Percentiles rank a stretch among this genome's conserved stretches.
These are phyloP conservation scores for Calonectria montana DNA, from an alignment of 2,329 filamentous ascomycete species.

Conservation along the genomic window DNA sequence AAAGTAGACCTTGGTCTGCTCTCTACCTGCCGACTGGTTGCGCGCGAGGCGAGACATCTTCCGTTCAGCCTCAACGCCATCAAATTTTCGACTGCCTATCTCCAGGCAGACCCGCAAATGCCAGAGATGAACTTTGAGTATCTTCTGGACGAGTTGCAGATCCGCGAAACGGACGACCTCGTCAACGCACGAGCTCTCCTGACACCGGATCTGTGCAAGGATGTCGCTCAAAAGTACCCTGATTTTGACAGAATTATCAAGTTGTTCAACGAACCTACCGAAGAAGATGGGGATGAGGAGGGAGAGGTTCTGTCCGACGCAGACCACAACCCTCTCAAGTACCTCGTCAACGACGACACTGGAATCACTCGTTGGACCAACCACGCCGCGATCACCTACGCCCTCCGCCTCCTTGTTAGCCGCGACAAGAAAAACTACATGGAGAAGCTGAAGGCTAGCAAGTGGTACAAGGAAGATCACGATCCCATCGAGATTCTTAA, in stretches of 20 bases:
- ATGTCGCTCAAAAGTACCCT: background rate
- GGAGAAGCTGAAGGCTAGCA: slow-evolving; percentile 1
- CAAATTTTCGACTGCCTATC: background rate
- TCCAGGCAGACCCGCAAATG: background rate
- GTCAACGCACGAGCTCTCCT: background rate
- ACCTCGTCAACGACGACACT: slow-evolving; percentile 2
- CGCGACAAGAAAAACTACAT: background rate
- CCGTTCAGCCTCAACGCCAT: background rate
- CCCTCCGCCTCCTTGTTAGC: background rate
- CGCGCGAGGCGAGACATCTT: background rate
- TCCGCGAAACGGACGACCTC: background rate
- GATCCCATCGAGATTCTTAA: background rate
- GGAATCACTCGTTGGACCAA: background rate
- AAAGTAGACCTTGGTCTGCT: background rate
- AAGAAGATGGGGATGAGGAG: background rate
- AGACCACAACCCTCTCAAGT: background rate
- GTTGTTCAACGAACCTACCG: background rate
- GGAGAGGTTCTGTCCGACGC: background rate
- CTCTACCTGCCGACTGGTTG: background rate
- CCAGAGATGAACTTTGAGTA: slow-evolving; percentile 5
- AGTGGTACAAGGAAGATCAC: slow-evolving; percentile 1
- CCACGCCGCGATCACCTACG: background rate
- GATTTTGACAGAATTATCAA: background rate
- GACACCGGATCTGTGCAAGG: background rate
- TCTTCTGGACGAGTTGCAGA: background rate